Conservation (phyloP, 208 protist species). For the Acanthamoeba healyi region DNA sequence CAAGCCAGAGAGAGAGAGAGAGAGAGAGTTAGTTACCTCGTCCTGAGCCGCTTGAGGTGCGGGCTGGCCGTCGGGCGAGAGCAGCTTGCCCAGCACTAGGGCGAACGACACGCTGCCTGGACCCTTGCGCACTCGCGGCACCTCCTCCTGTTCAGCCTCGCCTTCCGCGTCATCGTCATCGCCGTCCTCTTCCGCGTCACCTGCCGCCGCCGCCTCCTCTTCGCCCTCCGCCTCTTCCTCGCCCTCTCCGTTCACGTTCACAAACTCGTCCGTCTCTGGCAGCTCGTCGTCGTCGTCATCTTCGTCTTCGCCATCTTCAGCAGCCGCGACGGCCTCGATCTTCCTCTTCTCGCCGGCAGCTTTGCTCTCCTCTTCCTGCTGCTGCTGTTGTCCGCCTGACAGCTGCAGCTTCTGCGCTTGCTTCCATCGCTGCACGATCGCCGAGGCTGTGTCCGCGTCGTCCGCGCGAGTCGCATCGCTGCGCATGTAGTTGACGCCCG, state of each 20-base stretch:
- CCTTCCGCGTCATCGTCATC: background rate
- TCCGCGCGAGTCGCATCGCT: background rate
- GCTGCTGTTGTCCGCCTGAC: background rate
- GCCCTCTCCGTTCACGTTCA: background rate
- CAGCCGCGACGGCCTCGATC: background rate
- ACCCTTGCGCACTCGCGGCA: constrained; percentile 23
- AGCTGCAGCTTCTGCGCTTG: background rate
- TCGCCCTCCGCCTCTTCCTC: background rate
- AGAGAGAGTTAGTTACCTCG: background rate
- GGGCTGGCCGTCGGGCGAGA: background rate
- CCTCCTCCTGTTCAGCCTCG: constrained; percentile 4
- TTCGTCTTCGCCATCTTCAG: constrained; percentile 19
- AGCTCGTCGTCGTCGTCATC: background rate
- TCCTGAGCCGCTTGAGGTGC: background rate
- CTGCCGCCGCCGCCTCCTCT: no score
- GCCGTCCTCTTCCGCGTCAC: background rate
- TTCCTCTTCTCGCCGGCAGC: constrained; percentile 24
- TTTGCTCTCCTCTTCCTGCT: background rate
- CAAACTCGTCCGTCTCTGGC: background rate
- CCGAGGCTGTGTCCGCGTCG: background rate
- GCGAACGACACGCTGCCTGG: constrained; percentile 22
- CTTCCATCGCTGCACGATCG: constrained; percentile 40
- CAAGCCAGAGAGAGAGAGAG: background rate
- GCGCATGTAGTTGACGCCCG: background rate
- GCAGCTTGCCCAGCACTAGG: constrained; percentile 36